phyloP scores from a whole-genome alignment of 208 protist genomes.

The Tritrichomonas foetus region DNA sequence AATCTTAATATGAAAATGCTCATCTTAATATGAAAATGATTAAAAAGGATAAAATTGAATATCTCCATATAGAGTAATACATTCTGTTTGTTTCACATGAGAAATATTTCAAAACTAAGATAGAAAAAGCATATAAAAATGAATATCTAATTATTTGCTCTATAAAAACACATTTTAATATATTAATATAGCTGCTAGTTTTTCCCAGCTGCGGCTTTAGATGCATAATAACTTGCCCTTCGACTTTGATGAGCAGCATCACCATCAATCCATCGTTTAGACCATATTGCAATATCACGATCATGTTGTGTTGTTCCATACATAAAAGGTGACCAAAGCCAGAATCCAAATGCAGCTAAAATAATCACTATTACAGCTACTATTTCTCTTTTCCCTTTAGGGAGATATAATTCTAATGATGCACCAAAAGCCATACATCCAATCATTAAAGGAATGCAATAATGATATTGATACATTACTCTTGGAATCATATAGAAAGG shows the following conservation, averaged over 20 bases:
- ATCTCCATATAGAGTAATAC: no score
- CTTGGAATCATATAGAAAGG: background rate
- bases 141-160: no score
- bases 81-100: no score
- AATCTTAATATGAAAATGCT: no score
- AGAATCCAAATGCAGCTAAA: background rate
- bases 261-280: background rate
- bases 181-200: no score
- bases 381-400: background rate
- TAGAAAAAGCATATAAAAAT: no score
- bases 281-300: constrained; percentile 1
- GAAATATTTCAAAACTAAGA: no score
- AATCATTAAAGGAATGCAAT: background rate
- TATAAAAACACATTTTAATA: no score
- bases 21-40: no score
- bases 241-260: background rate
- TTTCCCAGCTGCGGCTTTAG: no score
- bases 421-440: background rate
- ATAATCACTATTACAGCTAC: background rate
- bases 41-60: no score
- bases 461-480: constrained; percentile 31
- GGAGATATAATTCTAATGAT: background rate
- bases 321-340: background rate
- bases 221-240: background rate
- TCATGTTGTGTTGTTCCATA: background rate